phyloP scores from a whole-genome alignment of 805 yeast species.

The Yamadazyma akitaensis region DNA sequence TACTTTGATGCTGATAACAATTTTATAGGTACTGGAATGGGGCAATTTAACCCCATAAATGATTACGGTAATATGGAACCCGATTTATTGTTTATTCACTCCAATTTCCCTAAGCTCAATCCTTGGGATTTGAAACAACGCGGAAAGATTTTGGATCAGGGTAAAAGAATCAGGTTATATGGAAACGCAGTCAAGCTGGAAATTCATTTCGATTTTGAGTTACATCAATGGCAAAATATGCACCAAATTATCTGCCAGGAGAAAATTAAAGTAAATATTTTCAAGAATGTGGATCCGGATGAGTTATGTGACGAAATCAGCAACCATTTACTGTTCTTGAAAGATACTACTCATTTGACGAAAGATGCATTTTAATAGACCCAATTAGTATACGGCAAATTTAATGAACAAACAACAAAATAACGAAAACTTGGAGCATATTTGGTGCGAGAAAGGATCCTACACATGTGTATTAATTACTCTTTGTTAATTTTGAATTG shows the following conservation, averaged over 20 bases:
- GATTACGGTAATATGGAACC: slow-evolving; percentile 41
- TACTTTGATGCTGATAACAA: slow-evolving; percentile 31
- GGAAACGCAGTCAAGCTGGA: slow-evolving; percentile 53
- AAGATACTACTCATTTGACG: slow-evolving; percentile 17
- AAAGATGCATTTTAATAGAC: slow-evolving; percentile 13
- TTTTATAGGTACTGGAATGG: slow-evolving; percentile 73
- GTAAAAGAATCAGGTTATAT: slow-evolving; percentile 52
- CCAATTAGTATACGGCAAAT: neutral
- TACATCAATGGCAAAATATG: slow-evolving; percentile 59
- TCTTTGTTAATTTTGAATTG: no score
- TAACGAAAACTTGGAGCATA: neutral
- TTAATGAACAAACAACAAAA: neutral
- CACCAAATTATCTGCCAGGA: slow-evolving; percentile 50
- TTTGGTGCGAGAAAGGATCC: neutral
- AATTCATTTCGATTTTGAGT: slow-evolving; percentile 56
- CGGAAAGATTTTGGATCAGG: slow-evolving; percentile 40
- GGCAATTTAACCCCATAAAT: slow-evolving; percentile 66
- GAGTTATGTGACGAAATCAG: slow-evolving; percentile 51
- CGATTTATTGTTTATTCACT: slow-evolving; percentile 53
- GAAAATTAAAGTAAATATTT: slow-evolving; percentile 43
- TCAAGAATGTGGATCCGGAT: slow-evolving; percentile 36
- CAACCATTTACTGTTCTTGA: slow-evolving; percentile 44
- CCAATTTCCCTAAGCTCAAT: slow-evolving; percentile 64
- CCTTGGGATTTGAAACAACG: slow-evolving; percentile 52
- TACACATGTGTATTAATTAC: no score